Evolutionary conservation across 345 rosid genomes (phyloP).

Genomic region (Gossypioides kirkii): DNA sequence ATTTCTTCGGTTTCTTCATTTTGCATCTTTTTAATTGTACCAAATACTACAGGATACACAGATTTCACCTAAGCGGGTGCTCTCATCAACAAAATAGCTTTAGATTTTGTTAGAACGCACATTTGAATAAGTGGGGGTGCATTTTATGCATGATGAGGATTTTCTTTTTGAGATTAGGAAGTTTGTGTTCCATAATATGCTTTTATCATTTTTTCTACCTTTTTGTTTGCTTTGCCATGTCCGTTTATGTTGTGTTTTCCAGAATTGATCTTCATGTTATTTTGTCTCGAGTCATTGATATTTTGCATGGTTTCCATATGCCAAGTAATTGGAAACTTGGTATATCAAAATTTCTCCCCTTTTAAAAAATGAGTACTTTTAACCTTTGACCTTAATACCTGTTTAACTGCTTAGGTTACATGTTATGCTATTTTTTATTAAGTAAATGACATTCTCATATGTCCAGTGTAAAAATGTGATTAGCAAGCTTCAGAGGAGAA

Average conservation of each 20-base stretch:
- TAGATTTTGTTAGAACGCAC: no score
- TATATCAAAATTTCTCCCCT: not conserved
- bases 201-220: constrained; percentile 13
- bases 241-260: not conserved
- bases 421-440: constrained; percentile 3
- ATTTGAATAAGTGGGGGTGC: not conserved
- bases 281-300: not conserved
- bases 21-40: not conserved
- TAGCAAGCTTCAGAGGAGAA: constrained; percentile 85
- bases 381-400: not conserved
- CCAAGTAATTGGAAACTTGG: not conserved
- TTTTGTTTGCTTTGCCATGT: not conserved
- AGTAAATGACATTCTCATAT: constrained; percentile 18
- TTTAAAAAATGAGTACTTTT: not conserved
- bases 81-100: no score
- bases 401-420: not conserved
- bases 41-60: not conserved
- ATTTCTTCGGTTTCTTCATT: not conserved
- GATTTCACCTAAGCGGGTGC: no score
- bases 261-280: not conserved
- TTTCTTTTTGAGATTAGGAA: not conserved
- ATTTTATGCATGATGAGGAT: not conserved
- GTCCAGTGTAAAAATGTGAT: constrained; percentile 85
- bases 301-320: not conserved
- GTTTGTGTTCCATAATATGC: not conserved